phyloP scores from a whole-genome alignment of 495 filamentous ascomycete species.

The Hypoxylon subgilvum region DNA sequence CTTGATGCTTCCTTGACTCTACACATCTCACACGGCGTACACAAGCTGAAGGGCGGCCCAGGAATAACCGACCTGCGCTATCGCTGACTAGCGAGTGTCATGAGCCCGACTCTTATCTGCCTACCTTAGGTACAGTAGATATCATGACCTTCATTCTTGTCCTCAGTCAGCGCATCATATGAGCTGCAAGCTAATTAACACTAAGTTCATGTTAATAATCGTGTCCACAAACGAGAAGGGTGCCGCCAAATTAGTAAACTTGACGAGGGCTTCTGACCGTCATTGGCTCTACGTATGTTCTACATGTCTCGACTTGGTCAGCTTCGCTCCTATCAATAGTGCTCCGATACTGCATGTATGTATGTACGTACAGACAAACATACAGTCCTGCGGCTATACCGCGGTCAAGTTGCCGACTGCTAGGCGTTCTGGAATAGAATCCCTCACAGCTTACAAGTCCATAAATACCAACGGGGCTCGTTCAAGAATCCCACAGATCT shows the following conservation, averaged over 20 bases:
- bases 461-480: constrained; percentile 1
- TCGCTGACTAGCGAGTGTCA: constrained; percentile 14
- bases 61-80: constrained; percentile 7
- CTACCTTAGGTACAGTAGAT: background rate
- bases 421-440: constrained; percentile 8
- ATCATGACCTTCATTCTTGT: constrained; percentile 8
- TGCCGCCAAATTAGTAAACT: constrained; percentile 20
- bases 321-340: constrained; percentile 9
- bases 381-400: constrained; percentile 23
- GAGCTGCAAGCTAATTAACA: constrained; percentile 24
- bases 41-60: constrained; percentile 18
- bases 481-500: constrained; percentile 25
- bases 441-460: constrained; percentile 18
- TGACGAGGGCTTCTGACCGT: constrained; percentile 17
- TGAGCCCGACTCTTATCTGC: constrained; percentile 18
- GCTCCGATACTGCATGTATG: background rate
- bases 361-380: too few relatives aligned
- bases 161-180: constrained; percentile 35
- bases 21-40: background rate
- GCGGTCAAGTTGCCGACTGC: constrained; percentile 8
- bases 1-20: background rate
- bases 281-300: constrained; percentile 1
- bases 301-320: constrained; percentile 21
- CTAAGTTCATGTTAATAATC: constrained; percentile 13
- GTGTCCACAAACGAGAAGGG: constrained; percentile 10